A percentile compares a stretch with the other conserved stretches of the same genome.
Evolutionary conservation across 2,329 filamentous ascomycete genomes (phyloP).

Genomic region (Cladosporium sp.): DNA sequence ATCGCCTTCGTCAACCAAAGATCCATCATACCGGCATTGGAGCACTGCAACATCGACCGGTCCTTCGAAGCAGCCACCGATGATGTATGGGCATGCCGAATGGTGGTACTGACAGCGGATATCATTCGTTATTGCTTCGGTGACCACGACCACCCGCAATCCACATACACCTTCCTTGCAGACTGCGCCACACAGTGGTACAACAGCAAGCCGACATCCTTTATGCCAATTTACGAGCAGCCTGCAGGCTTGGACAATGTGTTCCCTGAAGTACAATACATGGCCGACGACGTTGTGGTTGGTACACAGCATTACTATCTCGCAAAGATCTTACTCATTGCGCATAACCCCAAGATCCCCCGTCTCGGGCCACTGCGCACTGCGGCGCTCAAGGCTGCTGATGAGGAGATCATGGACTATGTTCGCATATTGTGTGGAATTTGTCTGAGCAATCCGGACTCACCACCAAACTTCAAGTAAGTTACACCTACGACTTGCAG

Average conservation of each 20-base stretch:
- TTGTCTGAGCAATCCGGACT: slow-evolving; percentile 56
- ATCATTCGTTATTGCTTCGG: slow-evolving; percentile 65
- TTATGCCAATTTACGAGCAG: slow-evolving; percentile 55
- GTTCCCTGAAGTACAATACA: slow-evolving; percentile 61
- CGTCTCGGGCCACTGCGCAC: slow-evolving; percentile 47
- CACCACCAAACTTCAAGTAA: slow-evolving; percentile 55
- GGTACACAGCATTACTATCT: slow-evolving; percentile 63
- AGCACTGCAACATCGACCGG: slow-evolving; percentile 54
- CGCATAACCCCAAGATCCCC: slow-evolving; percentile 57
- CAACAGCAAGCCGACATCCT: slow-evolving; percentile 51
- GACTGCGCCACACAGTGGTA: slow-evolving; percentile 52
- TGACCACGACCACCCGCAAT: slow-evolving; percentile 35
- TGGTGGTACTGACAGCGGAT: slow-evolving; percentile 63
- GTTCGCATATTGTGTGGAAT: slow-evolving; percentile 61
- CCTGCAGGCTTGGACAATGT: slow-evolving; percentile 42
- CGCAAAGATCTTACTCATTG: slow-evolving; percentile 57
- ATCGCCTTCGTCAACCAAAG: slow-evolving; percentile 46
- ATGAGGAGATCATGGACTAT: slow-evolving; percentile 48
- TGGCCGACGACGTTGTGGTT: slow-evolving; percentile 59
- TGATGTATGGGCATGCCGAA: slow-evolving; percentile 61
- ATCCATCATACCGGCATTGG: slow-evolving; percentile 54
- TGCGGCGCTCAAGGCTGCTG: slow-evolving; percentile 43
- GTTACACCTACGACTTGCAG: not conserved
- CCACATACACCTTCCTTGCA: slow-evolving; percentile 48
- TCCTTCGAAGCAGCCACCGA: slow-evolving; percentile 52